Conservation (phyloP, 805 yeast species). For the Teunomyces stri region DNA sequence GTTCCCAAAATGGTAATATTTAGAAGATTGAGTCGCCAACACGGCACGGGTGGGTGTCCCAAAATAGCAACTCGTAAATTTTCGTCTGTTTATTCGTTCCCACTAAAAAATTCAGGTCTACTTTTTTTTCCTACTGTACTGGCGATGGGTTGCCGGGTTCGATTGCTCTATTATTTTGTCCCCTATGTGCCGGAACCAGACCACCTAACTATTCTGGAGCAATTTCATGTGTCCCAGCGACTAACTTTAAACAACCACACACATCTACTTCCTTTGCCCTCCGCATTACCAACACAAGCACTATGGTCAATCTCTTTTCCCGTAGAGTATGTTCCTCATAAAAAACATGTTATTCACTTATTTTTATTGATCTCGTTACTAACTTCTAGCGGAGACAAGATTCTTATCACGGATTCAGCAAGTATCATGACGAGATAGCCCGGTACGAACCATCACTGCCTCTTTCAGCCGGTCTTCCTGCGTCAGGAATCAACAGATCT, state of each 20-base stretch:
- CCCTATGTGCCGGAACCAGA: neutral
- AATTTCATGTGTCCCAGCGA: neutral
- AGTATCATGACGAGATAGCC: constrained; percentile 27
- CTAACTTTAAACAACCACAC: neutral
- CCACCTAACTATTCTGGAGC: neutral
- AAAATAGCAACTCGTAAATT: neutral
- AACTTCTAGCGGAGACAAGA: constrained; percentile 15
- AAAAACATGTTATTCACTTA: neutral
- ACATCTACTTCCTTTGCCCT: neutral
- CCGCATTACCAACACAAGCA: neutral
- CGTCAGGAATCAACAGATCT: constrained; percentile 15
- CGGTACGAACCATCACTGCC: constrained; percentile 1
- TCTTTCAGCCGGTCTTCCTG: constrained; percentile 18
- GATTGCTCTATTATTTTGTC: neutral
- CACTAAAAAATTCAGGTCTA: neutral
- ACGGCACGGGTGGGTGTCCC: neutral
- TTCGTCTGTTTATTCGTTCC: neutral
- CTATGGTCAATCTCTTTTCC: constrained; percentile 6
- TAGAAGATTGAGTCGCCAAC: neutral
- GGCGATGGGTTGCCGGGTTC: neutral
- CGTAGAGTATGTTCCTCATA: constrained; percentile 1
- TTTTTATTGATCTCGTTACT: neutral
- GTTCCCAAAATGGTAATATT: neutral
- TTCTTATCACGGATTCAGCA: constrained; percentile 34
- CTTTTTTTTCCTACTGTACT: no score